Conservation (phyloP, 2,329 filamentous ascomycete genomes). For the Pseudogymnoascus sp. region DNA sequence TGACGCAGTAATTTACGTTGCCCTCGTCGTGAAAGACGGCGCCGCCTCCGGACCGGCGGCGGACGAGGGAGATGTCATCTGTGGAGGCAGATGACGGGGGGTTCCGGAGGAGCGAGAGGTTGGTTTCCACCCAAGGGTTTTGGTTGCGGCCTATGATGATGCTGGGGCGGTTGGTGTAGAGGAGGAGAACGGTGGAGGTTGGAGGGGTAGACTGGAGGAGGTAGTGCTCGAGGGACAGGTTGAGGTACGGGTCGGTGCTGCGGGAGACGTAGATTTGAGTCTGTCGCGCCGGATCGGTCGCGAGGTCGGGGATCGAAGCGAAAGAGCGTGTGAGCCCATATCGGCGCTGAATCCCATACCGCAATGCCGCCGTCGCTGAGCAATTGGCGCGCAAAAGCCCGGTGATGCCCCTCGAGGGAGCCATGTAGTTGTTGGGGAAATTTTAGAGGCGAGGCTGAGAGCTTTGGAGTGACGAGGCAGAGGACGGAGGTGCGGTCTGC, state of each 20-base stretch:
- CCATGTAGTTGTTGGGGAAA: slow-evolving; percentile 16
- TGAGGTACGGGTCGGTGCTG: slow-evolving; percentile 70
- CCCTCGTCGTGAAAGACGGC: slow-evolving; percentile 89
- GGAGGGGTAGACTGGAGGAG: slow-evolving; percentile 67
- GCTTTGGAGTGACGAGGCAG: background rate
- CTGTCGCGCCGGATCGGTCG: slow-evolving; percentile 34
- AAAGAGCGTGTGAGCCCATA: background rate
- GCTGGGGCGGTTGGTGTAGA: slow-evolving; percentile 82
- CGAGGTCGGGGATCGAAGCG: slow-evolving; percentile 2
- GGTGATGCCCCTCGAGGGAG: slow-evolving; percentile 22
- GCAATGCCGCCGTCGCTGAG: background rate
- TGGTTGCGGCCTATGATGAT: slow-evolving; percentile 93
- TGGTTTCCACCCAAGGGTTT: slow-evolving; percentile 92
- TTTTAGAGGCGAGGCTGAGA: slow-evolving; percentile 2
- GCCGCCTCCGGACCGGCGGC: slow-evolving; percentile 80
- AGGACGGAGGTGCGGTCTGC: background rate
- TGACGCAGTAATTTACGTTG: slow-evolving; percentile 93
- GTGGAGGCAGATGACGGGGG: slow-evolving; percentile 16
- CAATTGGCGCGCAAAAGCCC: slow-evolving; percentile 11
- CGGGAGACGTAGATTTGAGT: slow-evolving; percentile 64
- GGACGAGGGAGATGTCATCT: slow-evolving; percentile 52
- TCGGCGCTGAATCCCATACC: background rate
- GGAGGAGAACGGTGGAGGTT: slow-evolving; percentile 69
- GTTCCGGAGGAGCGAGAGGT: slow-evolving; percentile 51
- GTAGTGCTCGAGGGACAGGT: slow-evolving; percentile 89